A percentile compares a stretch with the other conserved stretches of the same genome.
Conservation (phyloP, 345 rosid species). For the Lumnitzera littorea region DNA sequence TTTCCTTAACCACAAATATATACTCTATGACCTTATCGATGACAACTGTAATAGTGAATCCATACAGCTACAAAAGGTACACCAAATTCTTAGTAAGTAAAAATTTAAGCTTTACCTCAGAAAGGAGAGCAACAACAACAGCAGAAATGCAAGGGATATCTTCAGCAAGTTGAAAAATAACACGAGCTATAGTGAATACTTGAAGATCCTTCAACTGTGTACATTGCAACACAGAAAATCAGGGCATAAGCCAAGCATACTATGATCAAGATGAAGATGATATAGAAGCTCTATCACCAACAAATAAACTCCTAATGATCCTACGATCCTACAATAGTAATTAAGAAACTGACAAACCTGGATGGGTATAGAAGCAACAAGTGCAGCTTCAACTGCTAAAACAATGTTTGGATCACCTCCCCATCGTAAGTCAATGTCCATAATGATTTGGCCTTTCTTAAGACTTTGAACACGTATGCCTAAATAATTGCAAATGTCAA, state of each 20-base stretch:
- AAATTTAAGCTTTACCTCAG: slow-evolving; percentile 47
- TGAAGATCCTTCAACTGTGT: slow-evolving; percentile 93
- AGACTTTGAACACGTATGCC: slow-evolving; percentile 89
- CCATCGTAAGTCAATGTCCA: slow-evolving; percentile 99
- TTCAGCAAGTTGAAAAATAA: slow-evolving; percentile 95
- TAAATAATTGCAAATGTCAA: slow-evolving; percentile 24
- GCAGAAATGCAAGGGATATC: slow-evolving; percentile 99
- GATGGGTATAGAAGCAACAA: slow-evolving; percentile 97
- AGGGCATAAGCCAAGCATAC: not conserved
- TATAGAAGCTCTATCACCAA: not conserved
- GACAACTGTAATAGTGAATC: not conserved
- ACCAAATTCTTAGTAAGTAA: not conserved
- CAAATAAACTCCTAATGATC: not conserved
- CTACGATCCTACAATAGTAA: not conserved
- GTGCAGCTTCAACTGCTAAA: slow-evolving; percentile 86
- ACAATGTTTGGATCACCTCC: slow-evolving; percentile 98
- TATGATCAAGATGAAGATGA: not conserved
- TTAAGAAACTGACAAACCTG: slow-evolving; percentile 50
- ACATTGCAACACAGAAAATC: not conserved
- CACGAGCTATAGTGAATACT: slow-evolving; percentile 89
- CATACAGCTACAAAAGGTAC: not conserved
- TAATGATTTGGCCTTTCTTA: slow-evolving; percentile 87
- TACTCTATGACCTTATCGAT: no score
- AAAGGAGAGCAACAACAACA: slow-evolving; percentile 89
- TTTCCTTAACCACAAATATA: not conserved